Evolutionary conservation across 2,329 filamentous ascomycete genomes (phyloP).

Genomic region (Graphilbum fragrans): DNA sequence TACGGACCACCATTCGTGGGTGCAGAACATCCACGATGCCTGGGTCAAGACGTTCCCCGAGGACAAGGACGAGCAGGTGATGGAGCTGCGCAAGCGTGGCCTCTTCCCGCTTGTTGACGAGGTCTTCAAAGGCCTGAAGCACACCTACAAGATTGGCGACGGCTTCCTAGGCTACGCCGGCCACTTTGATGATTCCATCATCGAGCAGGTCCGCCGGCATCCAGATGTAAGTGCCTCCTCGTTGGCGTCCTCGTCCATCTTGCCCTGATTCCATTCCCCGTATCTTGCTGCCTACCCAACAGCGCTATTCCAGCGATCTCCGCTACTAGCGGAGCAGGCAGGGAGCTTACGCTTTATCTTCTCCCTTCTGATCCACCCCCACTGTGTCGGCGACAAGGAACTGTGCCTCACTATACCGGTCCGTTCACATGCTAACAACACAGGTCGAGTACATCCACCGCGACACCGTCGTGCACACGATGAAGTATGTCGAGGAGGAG

Average conservation of each 20-base stretch:
- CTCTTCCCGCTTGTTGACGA: conserved; percentile 56
- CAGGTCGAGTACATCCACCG: conserved; percentile 96
- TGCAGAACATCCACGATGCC: conserved; percentile 64
- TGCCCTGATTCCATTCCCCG: no score
- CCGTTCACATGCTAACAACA: no score
- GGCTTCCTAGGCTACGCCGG: conserved; percentile 85
- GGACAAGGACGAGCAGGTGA: conserved; percentile 53
- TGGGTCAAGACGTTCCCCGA: conserved; percentile 22
- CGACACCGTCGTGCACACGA: conserved; percentile 82
- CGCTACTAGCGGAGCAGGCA: no score
- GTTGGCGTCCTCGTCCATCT: not conserved
- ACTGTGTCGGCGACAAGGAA: no score
- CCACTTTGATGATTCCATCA: conserved; percentile 85
- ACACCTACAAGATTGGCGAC: conserved; percentile 86
- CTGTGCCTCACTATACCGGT: no score
- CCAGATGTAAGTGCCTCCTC: conserved; percentile 70
- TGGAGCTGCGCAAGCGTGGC: conserved; percentile 82
- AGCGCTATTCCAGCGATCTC: no score
- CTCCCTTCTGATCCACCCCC: no score
- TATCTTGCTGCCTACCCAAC: no score
- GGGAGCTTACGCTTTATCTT: no score
- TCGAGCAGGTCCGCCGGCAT: conserved; percentile 88
- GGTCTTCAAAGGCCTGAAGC: conserved; percentile 77
- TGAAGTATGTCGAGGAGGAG: conserved; percentile 35
- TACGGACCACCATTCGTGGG: conserved; percentile 75